Base-by-base conservation (phyloP, 805 yeast genomes). In the Torulaspora quercuum region DNA sequence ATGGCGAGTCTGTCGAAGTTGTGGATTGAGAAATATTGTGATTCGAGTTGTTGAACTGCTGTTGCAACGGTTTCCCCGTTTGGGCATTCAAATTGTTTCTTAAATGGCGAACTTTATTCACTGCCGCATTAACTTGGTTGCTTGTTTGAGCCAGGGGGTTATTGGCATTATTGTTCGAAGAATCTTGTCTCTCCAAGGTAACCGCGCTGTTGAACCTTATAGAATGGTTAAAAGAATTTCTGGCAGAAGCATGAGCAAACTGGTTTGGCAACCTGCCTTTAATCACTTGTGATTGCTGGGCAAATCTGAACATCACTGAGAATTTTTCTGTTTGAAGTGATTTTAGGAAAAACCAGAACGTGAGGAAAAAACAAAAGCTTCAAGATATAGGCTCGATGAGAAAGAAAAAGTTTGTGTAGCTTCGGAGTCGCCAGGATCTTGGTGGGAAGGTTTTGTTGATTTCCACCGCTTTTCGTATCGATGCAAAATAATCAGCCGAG, bases 251-350 rank as follows among this genome's bases (percentile, higher is more conserved):
- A 24, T 61, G 53, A 21, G 65, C 67, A 28, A 65, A 61, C 42
- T 66, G 69, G 41, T 62, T 63, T 14, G 70, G 58, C 25, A 66
- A 47, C 38, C 69, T 64, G 34, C 59, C 53, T 41, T 68, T 64
- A 45, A 61, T 46, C 23, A 55, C 57, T 26, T 56, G 62, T 8
- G 61, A 47, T 39, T 56, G 60, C 28, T 59, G 63, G 13, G 58
- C 63, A 35, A 59, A 45, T 49, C 63, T 55, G 29, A 61, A 53
- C 62, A 59, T 58, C 39, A 34, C n/a, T n/a, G n/a, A n/a, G n/a
- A n/a, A n/a, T n/a, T n/a, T n/a, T n/a, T n/a, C n/a, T n/a, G n/a
- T n/a, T n/a, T 16, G 12, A 16, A 9, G 9, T 25, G 13, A 17
- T 6, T 4, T 12, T 15, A 10, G 23, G 11, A 25, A 14, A 11